Conservation (phyloP, 805 yeast genomes). For the Alloascoidea africana region DNA sequence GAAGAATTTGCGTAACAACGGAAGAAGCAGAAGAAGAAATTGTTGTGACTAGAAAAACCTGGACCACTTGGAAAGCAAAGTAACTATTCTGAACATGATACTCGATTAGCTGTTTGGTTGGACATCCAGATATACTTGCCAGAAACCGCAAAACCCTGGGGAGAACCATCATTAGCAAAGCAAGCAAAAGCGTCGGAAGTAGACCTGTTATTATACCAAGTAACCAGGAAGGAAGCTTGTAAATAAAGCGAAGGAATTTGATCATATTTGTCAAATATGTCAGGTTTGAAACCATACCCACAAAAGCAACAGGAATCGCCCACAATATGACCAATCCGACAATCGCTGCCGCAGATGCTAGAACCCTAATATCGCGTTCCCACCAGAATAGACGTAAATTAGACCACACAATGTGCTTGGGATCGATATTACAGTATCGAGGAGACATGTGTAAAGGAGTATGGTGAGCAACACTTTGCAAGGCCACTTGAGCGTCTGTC, state of each 20-base stretch:
- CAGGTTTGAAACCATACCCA: constrained; percentile 58
- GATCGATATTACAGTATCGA: constrained; percentile 44
- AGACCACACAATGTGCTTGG: constrained; percentile 50
- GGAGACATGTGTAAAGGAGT: constrained; percentile 50
- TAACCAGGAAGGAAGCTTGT: constrained; percentile 34
- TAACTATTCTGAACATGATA: constrained; percentile 50
- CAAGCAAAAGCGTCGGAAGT: constrained; percentile 51
- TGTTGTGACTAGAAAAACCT: constrained; percentile 58
- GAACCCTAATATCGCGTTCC: constrained; percentile 45
- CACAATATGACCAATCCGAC: constrained; percentile 44
- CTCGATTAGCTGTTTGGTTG: constrained; percentile 43
- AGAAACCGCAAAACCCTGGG: constrained; percentile 50
- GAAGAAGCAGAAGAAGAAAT: constrained; percentile 60
- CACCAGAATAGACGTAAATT: constrained; percentile 72
- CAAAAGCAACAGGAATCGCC: constrained; percentile 71
- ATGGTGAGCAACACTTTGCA: constrained; percentile 48
- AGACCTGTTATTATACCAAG: constrained; percentile 55
- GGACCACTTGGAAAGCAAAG: constrained; percentile 57
- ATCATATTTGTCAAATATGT: constrained; percentile 43
- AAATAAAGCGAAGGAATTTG: constrained; percentile 39
- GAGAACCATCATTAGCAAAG: constrained; percentile 48
- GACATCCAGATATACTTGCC: constrained; percentile 46
- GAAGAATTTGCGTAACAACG: constrained; percentile 44
- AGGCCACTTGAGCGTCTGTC: constrained; percentile 60
- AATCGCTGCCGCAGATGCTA: constrained; percentile 37